Conservation (phyloP, 176 grass and related monocot species). For the Guadua angustifolia region DNA sequence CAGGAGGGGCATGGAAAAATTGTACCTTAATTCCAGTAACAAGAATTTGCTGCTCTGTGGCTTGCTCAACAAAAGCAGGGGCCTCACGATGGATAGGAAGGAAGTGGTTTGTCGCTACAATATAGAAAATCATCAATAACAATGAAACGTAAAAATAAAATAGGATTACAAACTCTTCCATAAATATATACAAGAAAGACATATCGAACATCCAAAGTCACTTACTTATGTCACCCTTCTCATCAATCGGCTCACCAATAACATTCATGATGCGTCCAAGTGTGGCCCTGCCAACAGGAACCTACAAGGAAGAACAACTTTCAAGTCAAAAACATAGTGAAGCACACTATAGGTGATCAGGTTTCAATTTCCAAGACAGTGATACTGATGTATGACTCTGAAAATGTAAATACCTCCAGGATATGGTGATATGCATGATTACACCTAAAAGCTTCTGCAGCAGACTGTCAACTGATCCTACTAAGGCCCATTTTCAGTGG, state of each 20-base stretch:
- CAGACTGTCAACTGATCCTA: background rate
- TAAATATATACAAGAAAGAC: conserved; percentile 5
- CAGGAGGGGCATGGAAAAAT: background rate
- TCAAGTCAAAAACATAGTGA: conserved; percentile 1
- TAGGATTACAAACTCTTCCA: conserved; percentile 9
- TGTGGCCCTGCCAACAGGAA: conserved; percentile 92
- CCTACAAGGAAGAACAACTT: conserved; percentile 49
- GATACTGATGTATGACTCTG: background rate
- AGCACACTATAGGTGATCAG: background rate
- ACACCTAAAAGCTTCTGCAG: background rate
- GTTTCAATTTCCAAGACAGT: background rate
- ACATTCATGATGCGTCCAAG: conserved; percentile 95
- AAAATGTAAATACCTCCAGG: background rate
- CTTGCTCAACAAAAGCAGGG: conserved; percentile 92
- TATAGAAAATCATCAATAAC: conserved; percentile 15
- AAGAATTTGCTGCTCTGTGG: conserved; percentile 92
- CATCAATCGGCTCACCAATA: conserved; percentile 90
- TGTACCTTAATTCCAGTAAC: conserved; percentile 95
- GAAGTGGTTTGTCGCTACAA: conserved; percentile 68
- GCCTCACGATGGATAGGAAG: conserved; percentile 95
- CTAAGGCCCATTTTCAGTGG: background rate
- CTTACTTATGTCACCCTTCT: conserved; percentile 90
- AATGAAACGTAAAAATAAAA: background rate
- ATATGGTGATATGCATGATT: background rate
- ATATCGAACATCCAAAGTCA: background rate